Conservation (phyloP, 2,329 filamentous ascomycete genomes). For the Colletotrichum cordylinicola region DNA sequence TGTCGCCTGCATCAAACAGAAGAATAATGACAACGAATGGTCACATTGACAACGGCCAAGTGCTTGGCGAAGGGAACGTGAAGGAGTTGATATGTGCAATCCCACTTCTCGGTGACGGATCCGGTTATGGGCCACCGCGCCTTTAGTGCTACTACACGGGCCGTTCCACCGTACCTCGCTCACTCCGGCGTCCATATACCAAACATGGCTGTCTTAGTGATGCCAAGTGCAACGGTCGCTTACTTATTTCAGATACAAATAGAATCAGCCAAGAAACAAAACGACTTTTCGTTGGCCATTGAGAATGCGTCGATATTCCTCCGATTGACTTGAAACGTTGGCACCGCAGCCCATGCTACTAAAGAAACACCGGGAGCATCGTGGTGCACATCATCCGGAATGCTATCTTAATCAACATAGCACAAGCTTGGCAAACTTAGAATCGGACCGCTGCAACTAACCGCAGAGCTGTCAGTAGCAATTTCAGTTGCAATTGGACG, state of each 20-base stretch:
- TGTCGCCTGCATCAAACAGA: background rate
- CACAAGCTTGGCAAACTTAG: background rate
- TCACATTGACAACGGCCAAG: background rate
- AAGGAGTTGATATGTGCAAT: background rate
- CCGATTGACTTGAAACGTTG: background rate
- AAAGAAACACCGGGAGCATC: background rate
- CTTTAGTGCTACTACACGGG: background rate
- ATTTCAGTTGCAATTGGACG: background rate
- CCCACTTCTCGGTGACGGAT: background rate
- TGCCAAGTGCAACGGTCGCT: background rate
- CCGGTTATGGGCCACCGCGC: background rate
- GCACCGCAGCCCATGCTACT: background rate
- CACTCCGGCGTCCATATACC: background rate
- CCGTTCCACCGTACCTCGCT: background rate
- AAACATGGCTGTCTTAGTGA: background rate
- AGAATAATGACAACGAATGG: background rate
- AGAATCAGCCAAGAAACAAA: background rate
- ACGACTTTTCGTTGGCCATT: background rate
- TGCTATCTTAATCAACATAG: background rate
- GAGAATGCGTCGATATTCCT: background rate
- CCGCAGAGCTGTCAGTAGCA: background rate
- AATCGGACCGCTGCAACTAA: background rate
- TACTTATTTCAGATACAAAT: background rate
- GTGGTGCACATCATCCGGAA: background rate
- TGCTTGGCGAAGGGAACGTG: background rate